Percentiles rank a stretch among this genome's conserved stretches.
These are phyloP conservation scores for Yamagishiella unicocca DNA, from an alignment of 139 green algal species.

Conservation along the genomic window DNA sequence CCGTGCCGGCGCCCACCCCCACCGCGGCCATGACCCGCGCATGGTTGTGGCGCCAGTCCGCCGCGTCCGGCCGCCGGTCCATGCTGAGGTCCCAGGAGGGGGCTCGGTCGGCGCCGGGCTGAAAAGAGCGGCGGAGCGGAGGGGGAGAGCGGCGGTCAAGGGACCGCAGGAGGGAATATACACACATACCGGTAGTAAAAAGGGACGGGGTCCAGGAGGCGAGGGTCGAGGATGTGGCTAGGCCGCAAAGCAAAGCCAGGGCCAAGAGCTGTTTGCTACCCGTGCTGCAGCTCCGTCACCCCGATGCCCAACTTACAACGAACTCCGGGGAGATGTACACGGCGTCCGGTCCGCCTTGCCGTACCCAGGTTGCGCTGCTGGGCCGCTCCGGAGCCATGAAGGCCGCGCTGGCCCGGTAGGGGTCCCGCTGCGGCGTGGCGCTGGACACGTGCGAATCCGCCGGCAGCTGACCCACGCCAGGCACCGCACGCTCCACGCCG, in stretches of 20 bases:
- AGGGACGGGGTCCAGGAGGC: not conserved
- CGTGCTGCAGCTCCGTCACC: no score
- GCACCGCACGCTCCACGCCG: not conserved
- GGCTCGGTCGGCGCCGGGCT: not conserved
- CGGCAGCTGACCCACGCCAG: not conserved
- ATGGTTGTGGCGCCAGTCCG: constrained; percentile 22
- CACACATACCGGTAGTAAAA: no score
- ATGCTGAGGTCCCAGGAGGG: not conserved
- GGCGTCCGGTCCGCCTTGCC: not conserved
- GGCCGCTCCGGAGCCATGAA: constrained; percentile 17
- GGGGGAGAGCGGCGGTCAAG: no score
- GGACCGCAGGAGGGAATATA: no score
- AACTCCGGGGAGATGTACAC: constrained; percentile 17
- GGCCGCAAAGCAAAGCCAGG: no score
- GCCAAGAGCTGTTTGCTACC: no score
- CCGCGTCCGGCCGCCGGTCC: not conserved
- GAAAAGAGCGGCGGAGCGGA: not conserved
- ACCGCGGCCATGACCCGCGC: not conserved
- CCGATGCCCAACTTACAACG: not conserved
- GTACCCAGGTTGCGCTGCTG: not conserved
- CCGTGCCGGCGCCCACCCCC: not conserved
- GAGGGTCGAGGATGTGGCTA: not conserved
- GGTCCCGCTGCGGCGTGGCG: constrained; percentile 15
- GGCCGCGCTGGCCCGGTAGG: constrained; percentile 9
- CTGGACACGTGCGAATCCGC: not conserved